Conservation (phyloP, 148 eudicot species). For the Vaccinium myrtillus region DNA sequence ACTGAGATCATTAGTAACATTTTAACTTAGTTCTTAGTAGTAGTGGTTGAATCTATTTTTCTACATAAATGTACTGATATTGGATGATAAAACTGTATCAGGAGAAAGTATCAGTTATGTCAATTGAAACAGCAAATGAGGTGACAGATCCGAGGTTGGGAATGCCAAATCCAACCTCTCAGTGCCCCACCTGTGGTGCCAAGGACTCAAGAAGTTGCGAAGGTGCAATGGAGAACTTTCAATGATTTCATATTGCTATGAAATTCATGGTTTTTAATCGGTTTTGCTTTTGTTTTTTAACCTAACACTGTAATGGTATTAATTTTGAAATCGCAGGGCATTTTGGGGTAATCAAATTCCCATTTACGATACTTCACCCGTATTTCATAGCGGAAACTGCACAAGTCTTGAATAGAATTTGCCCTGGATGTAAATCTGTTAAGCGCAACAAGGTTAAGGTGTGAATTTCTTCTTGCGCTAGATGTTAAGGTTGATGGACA, state of each 20-base stretch:
- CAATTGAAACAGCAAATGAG: constrained; percentile 55
- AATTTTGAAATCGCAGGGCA: constrained; percentile 62
- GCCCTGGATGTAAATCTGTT: constrained; percentile 81
- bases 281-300: neutral
- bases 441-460: constrained; percentile 63
- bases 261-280: constrained; percentile 3
- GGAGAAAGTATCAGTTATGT: constrained; percentile 62
- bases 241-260: neutral
- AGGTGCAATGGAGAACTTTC: constrained; percentile 41
- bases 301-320: neutral
- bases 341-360: constrained; percentile 72
- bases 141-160: constrained; percentile 87
- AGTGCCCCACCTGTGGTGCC: constrained; percentile 81
- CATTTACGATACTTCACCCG: constrained; percentile 70
- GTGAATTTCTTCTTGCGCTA: constrained; percentile 29
- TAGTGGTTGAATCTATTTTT: neutral
- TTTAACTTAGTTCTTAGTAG: neutral
- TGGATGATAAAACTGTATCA: constrained; percentile 26
- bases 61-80: neutral
- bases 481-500: neutral
- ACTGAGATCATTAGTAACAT: constrained; percentile 4
- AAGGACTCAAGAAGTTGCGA: constrained; percentile 60
- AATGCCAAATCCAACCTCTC: constrained; percentile 62
- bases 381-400: constrained; percentile 75
- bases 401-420: constrained; percentile 77